Evolutionary conservation across 2,329 filamentous ascomycete species (phyloP).

Genomic region (Pestalotiopsis sp.): DNA sequence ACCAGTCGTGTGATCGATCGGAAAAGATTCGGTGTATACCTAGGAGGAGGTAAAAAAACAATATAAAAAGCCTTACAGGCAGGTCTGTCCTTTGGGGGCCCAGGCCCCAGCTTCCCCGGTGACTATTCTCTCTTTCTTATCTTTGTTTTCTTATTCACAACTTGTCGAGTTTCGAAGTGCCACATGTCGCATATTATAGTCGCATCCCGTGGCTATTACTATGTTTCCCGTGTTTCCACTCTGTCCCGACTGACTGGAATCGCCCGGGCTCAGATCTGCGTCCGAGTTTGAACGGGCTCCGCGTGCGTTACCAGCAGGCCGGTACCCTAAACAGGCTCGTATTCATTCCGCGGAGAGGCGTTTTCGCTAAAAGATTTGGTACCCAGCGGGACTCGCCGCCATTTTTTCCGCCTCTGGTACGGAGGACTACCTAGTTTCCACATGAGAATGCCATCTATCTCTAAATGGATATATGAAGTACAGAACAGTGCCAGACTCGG

Average conservation of each 20-base stretch:
- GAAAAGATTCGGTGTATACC: too few relatives aligned
- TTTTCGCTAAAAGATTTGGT: not conserved
- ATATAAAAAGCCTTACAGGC: too few relatives aligned
- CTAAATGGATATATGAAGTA: too few relatives aligned
- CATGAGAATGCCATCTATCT: not conserved
- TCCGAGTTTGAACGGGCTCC: not conserved
- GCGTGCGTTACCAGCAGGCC: constrained; percentile 6
- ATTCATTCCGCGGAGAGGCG: not conserved
- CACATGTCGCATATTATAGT: not conserved
- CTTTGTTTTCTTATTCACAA: not conserved
- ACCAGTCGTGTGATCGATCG: too few relatives aligned
- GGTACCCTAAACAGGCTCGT: not conserved
- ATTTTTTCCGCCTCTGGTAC: not conserved
- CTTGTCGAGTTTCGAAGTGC: not conserved
- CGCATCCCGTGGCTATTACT: not conserved
- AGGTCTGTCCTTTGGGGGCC: too few relatives aligned
- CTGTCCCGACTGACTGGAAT: not conserved
- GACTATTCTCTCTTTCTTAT: too few relatives aligned
- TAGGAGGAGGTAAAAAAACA: too few relatives aligned
- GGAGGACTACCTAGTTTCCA: not conserved
- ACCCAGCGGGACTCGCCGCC: constrained; percentile 1
- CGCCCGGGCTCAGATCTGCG: not conserved
- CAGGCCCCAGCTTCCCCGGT: too few relatives aligned
- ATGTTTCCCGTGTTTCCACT: not conserved
- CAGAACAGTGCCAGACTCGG: too few relatives aligned